Base-by-base conservation (phyloP, 805 yeast species). In the Spathaspora sp. region DNA sequence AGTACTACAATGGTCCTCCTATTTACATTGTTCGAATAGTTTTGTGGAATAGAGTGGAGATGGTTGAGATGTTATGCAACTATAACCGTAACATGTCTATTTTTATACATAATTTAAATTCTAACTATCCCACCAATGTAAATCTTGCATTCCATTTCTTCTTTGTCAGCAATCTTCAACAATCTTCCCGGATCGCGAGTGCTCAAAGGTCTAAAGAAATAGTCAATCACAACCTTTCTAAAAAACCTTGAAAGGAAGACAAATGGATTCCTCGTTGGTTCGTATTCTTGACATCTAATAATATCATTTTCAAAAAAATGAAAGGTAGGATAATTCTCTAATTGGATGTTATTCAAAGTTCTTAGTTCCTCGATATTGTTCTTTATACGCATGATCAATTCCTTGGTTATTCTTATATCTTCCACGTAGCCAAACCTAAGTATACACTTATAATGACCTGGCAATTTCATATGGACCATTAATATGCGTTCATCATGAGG, bases 351-450 rank as follows among this genome's bases (percentile, higher is more conserved):
- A 12, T 39, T 19, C 32, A 48, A 35, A 2, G 17, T 5, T n/a
- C 31, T 47, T 16, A 57, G 54, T 32, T 53, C 63, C 2, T 66
- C 63, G 43, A 66, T 52, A 14, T 60, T 40, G 19, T 51, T 49
- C 45, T 66, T 53, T 7, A 68, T 67, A 29, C 44, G 51, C 12
- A 58, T 47, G 32, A 56, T 59, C 47, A 66, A 55, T 3, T 50
- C 57, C 14, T 53, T 35, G 49, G 61, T 64, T 17, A 66, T 55
- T 39, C 40, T 46, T 7, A 65, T 60, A n/a, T 60, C 60, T 43
- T 76, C 79, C 78, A 75, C 76, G 60, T 79, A 80, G 2, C 85
- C 85, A 52, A 72, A 78, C 20, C 80, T 65, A 6, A 79, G 56
- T 14, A 79, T 65, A 52, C 82, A 78, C 52, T 78, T 65, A 64